Conservation (phyloP, 164 flowering plant genomes). For the Cinnamomum micranthum region DNA sequence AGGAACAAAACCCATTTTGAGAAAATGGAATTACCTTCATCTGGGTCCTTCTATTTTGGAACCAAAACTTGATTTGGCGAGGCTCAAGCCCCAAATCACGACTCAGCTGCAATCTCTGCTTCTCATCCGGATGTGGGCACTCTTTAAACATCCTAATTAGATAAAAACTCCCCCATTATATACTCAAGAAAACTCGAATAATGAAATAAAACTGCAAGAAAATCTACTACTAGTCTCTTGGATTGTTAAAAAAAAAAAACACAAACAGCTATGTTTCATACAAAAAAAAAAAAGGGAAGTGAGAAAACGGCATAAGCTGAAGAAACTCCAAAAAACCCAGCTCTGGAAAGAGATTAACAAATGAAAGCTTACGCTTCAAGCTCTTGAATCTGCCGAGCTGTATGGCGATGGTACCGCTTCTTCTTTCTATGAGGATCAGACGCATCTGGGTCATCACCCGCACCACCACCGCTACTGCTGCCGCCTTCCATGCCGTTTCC, state of each 20-base stretch:
- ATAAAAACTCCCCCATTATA: not conserved
- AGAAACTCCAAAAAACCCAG: not conserved
- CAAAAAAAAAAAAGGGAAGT: not conserved
- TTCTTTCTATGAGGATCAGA: conserved; percentile 53
- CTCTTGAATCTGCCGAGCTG: conserved; percentile 73
- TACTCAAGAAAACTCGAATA: not conserved
- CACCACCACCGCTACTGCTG: conserved; percentile 34
- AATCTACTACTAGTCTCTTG: not conserved
- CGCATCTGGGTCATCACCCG: conserved; percentile 40
- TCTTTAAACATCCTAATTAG: conserved; percentile 62
- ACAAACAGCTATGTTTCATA: not conserved
- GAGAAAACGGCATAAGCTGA: not conserved
- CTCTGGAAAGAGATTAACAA: not conserved
- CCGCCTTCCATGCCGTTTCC: conserved; percentile 24
- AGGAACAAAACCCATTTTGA: not conserved
- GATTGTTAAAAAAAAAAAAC: not conserved
- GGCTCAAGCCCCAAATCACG: conserved; percentile 73
- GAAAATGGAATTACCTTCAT: conserved; percentile 50
- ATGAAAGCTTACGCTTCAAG: conserved; percentile 60
- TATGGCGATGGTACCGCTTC: conserved; percentile 83
- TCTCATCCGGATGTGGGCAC: conserved; percentile 89
- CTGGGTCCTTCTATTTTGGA: conserved; percentile 81
- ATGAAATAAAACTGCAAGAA: not conserved
- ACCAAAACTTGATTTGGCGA: conserved; percentile 91
- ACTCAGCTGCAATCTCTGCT: conserved; percentile 60